Evolutionary conservation across 1,284 basidiomycete genomes (phyloP).

Genomic region (Cystobasidiaceae sp.): DNA sequence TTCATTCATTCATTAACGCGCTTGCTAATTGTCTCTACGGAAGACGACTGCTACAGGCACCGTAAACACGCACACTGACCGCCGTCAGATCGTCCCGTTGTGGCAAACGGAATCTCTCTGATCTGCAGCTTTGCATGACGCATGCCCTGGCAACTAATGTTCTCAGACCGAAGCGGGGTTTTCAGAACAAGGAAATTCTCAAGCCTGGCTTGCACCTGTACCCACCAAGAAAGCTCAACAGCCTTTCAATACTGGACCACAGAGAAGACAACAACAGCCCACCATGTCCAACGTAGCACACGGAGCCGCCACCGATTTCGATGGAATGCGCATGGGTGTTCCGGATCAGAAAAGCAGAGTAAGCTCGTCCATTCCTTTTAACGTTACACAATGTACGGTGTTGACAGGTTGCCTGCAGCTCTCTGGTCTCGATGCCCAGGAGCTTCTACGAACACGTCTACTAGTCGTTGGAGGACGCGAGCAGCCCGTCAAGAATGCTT

Average conservation of each 20-base stretch:
- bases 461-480: neutral
- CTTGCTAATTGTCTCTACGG: too few species aligned
- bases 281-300: constrained; percentile 9
- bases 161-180: too few species aligned
- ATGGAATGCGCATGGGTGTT: constrained; percentile 6
- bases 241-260: neutral
- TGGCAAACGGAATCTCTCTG: too few species aligned
- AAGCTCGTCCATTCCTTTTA: neutral
- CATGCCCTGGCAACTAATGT: too few species aligned
- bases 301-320: constrained; percentile 10
- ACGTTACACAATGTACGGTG: neutral
- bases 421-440: constrained; percentile 17
- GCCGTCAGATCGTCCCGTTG: too few species aligned
- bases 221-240: neutral
- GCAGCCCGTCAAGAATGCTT: constrained; percentile 26
- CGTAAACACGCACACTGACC: too few species aligned
- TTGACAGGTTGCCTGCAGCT: neutral
- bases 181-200: too few species aligned
- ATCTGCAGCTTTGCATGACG: too few species aligned
- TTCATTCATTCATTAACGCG: too few species aligned
- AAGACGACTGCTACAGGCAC: too few species aligned
- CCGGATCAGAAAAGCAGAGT: constrained; percentile 25
- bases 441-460: constrained; percentile 12
- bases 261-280: neutral
- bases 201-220: neutral